Conservation (phyloP, 129 eudicot species). For the Pseudognaphalium luteoalbum region DNA sequence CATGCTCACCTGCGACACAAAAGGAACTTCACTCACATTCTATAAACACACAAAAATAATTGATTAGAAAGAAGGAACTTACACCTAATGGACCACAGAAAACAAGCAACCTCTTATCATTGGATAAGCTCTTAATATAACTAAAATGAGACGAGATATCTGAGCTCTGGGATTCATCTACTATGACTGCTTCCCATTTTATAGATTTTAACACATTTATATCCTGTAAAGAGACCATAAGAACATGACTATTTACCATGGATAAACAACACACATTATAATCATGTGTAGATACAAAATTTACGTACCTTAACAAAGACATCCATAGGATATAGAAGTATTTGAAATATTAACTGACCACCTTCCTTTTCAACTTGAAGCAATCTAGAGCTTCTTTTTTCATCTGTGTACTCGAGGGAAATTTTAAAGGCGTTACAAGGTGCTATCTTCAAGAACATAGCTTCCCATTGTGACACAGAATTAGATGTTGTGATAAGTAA, state of each 20-base stretch:
- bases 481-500: conserved; percentile 45
- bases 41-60: not conserved
- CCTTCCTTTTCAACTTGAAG: conserved; percentile 54
- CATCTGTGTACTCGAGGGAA: conserved; percentile 45
- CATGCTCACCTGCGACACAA: conserved; percentile 50
- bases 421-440: conserved; percentile 44
- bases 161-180: conserved; percentile 56
- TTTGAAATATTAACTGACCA: conserved; percentile 51
- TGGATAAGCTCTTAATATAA: conserved; percentile 44
- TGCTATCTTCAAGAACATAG: conserved; percentile 50
- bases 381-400: conserved; percentile 41
- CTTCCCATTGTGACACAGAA: conserved; percentile 60
- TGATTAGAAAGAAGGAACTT: conserved; percentile 17
- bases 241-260: not conserved
- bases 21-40: conserved; percentile 11
- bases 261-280: not conserved
- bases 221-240: conserved; percentile 49
- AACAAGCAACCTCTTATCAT: conserved; percentile 51
- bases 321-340: conserved; percentile 55
- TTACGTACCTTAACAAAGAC: conserved; percentile 53
- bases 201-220: conserved; percentile 37
- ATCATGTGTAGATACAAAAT: conserved; percentile 13
- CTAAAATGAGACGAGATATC: conserved; percentile 34
- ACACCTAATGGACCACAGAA: conserved; percentile 56
- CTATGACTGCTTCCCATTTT: conserved; percentile 63